A percentile compares a stretch with the other conserved stretches of the same genome.
These are phyloP conservation scores for Thelephora terrestris DNA, from an alignment of 1,284 basidiomycete species.

Conservation along the genomic window DNA sequence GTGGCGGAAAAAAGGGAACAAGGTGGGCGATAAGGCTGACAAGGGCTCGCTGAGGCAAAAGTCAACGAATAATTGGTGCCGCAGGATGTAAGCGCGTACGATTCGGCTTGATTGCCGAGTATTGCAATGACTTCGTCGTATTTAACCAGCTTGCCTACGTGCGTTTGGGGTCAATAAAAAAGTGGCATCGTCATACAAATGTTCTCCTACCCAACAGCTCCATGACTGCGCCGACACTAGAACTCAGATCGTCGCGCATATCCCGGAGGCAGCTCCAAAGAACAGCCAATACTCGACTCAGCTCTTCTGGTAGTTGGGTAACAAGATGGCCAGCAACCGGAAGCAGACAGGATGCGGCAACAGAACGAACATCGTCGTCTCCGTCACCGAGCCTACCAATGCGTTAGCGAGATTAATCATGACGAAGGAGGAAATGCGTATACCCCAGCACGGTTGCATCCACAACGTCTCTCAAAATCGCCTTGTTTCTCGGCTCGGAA, in stretches of 20 bases:
- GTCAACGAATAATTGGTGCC: constrained; percentile 2
- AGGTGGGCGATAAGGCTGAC: constrained; percentile 71
- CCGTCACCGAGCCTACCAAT: constrained; percentile 68
- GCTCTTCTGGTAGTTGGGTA: constrained; percentile 60
- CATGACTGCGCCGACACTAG: constrained; percentile 96
- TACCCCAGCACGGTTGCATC: constrained; percentile 84
- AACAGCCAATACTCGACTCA: constrained; percentile 70
- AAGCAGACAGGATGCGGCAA: constrained; percentile 86
- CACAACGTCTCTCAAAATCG: constrained; percentile 68
- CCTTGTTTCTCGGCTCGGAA: constrained; percentile 27
- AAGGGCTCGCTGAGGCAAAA: constrained; percentile 54
- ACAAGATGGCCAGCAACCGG: constrained; percentile 83
- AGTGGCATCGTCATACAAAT: constrained; percentile 9
- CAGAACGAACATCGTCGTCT: constrained; percentile 95
- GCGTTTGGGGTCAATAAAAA: neutral
- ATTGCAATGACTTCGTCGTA: constrained; percentile 74
- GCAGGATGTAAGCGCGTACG: constrained; percentile 37
- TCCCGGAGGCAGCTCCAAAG: constrained; percentile 88
- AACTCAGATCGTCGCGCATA: constrained; percentile 95
- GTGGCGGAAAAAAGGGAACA: constrained; percentile 97
- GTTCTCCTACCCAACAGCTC: constrained; percentile 67
- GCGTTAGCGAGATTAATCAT: constrained; percentile 1
- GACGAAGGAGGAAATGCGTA: constrained; percentile 16
- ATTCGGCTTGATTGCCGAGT: constrained; percentile 53
- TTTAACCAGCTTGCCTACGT: constrained; percentile 68